These are phyloP conservation scores for Suillus fuscotomentosus DNA, from an alignment of 768 basidiomycete species.

Conservation along the genomic window DNA sequence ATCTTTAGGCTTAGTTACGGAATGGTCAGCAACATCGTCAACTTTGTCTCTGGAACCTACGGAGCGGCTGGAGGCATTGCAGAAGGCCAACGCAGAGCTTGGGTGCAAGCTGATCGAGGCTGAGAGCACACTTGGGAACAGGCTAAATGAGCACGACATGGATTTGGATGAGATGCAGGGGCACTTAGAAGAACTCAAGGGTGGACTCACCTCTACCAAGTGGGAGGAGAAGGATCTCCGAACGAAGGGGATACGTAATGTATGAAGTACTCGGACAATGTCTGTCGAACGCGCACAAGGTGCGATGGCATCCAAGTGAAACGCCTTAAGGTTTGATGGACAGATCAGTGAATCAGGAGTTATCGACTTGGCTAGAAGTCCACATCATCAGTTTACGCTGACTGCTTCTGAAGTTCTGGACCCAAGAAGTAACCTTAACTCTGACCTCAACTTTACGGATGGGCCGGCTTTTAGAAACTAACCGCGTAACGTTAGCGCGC, in stretches of 20 bases:
- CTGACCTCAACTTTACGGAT: too few species aligned
- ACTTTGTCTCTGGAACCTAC: conserved; percentile 67
- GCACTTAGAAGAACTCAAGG: conserved; percentile 72
- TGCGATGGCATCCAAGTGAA: too few species aligned
- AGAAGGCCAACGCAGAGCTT: conserved; percentile 74
- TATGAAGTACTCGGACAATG: conserved; percentile 6
- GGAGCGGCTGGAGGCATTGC: conserved; percentile 73
- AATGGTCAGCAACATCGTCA: conserved; percentile 57
- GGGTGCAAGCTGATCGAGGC: conserved; percentile 71
- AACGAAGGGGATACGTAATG: conserved; percentile 67
- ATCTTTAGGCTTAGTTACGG: conserved; percentile 56
- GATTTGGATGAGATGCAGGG: conserved; percentile 80
- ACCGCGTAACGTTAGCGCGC: too few species aligned
- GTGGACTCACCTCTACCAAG: conserved; percentile 76
- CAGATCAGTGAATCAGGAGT: too few species aligned
- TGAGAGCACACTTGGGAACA: conserved; percentile 63
- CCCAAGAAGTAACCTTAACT: too few species aligned
- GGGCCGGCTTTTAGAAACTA: too few species aligned
- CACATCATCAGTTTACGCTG: too few species aligned
- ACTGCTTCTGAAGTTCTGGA: too few species aligned
- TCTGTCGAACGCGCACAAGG: background rate
- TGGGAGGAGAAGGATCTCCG: conserved; percentile 93
- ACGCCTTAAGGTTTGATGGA: too few species aligned
- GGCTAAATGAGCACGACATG: conserved; percentile 74
- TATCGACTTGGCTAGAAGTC: too few species aligned